A percentile compares a stretch with the other conserved stretches of the same genome.
phyloP scores from a whole-genome alignment of 2,329 filamentous ascomycete genomes.

The Knufia fluminis region DNA sequence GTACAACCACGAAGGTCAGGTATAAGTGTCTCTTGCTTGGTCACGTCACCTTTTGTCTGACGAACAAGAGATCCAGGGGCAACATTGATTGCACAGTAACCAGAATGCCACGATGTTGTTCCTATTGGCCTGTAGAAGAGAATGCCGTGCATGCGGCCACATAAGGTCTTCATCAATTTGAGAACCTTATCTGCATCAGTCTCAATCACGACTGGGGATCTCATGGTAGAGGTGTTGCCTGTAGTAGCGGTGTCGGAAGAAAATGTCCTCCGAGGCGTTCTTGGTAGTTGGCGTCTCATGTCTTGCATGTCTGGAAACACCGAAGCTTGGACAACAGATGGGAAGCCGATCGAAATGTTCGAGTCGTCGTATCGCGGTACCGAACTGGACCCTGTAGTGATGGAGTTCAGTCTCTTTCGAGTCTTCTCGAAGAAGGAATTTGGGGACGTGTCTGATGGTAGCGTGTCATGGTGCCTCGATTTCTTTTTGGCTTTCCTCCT shows the following conservation, averaged over 20 bases:
- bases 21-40: conserved; percentile 40
- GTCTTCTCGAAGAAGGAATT: conserved; percentile 22
- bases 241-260: conserved; percentile 17
- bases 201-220: conserved; percentile 32
- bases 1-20: conserved; percentile 42
- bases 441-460: conserved; percentile 17
- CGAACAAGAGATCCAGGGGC: conserved; percentile 42
- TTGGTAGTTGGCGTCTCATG: conserved; percentile 26
- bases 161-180: conserved; percentile 44
- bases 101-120: conserved; percentile 38
- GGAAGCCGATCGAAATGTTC: conserved; percentile 38
- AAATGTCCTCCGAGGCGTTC: conserved; percentile 19
- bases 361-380: conserved; percentile 32
- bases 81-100: conserved; percentile 44
- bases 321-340: conserved; percentile 37
- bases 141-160: conserved; percentile 44
- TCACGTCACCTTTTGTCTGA: conserved; percentile 41
- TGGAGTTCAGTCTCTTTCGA: conserved; percentile 29
- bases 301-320: conserved; percentile 27
- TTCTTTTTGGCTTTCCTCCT: conserved; percentile 16
- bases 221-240: conserved; percentile 15
- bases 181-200: conserved; percentile 40
- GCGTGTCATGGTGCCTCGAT: conserved; percentile 14
- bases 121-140: conserved; percentile 40
- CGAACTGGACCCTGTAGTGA: conserved; percentile 27